These are phyloP conservation scores for Cyberlindnera amylophila DNA, from an alignment of 805 yeast species.

Conservation along the genomic window DNA sequence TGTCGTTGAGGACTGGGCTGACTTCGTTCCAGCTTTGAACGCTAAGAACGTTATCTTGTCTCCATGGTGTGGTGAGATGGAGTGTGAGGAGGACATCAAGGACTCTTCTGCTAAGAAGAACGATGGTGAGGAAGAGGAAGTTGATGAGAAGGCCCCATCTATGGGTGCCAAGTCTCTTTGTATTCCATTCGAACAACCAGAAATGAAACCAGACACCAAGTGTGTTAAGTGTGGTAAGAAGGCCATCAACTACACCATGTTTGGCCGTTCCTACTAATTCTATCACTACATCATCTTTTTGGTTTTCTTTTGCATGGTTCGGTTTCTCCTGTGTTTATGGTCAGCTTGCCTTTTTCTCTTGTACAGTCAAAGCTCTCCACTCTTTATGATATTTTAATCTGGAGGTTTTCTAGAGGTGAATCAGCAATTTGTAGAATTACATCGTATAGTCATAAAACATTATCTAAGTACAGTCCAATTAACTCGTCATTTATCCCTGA, in stretches of 20 bases:
- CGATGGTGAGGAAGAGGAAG: slow-evolving; percentile 82
- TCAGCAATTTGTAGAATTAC: no score
- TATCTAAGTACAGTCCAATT: neutral
- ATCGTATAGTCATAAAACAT: no score
- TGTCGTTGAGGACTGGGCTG: slow-evolving; percentile 78
- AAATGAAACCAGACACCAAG: slow-evolving; percentile 68
- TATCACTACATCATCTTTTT: neutral
- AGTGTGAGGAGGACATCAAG: slow-evolving; percentile 96
- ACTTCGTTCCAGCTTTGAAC: slow-evolving; percentile 90
- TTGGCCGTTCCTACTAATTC: slow-evolving; percentile 87
- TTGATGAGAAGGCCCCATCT: slow-evolving; percentile 93
- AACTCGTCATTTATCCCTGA: slow-evolving; percentile 19
- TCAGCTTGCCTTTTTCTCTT: neutral
- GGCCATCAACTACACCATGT: slow-evolving; percentile 87
- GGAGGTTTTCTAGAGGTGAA: no score
- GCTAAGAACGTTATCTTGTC: slow-evolving; percentile 84
- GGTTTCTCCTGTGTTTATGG: neutral
- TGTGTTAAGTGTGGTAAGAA: slow-evolving; percentile 80
- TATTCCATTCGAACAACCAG: slow-evolving; percentile 92
- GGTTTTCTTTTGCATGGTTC: neutral
- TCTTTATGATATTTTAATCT: neutral
- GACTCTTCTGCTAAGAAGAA: slow-evolving; percentile 76
- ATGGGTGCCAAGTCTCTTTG: slow-evolving; percentile 99
- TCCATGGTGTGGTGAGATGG: slow-evolving; percentile 96
- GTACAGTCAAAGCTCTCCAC: slow-evolving; percentile 6